Conservation (phyloP, 2,329 filamentous ascomycete genomes). For the Monascus ruber region DNA sequence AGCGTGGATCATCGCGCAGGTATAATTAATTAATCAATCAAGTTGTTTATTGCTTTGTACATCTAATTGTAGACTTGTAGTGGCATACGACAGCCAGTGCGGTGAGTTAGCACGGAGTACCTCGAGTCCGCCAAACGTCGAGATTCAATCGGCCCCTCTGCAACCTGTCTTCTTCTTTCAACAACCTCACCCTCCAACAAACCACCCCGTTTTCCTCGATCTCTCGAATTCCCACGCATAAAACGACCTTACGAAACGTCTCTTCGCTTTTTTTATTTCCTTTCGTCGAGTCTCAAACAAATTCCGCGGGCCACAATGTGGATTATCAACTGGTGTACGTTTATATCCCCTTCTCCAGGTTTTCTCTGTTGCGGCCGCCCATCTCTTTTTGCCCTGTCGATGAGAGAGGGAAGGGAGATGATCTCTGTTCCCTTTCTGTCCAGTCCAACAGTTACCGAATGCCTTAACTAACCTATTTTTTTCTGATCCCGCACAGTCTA, state of each 20-base stretch:
- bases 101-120: too few species aligned
- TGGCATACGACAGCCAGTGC: too few species aligned
- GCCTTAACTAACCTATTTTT: neutral
- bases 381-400: neutral
- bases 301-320: slow-evolving; percentile 52
- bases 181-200: neutral
- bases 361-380: slow-evolving; percentile 4
- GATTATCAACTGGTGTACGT: slow-evolving; percentile 90
- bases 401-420: neutral
- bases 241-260: neutral
- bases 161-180: slow-evolving; percentile 2
- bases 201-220: slow-evolving; percentile 1
- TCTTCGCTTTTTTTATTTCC: neutral
- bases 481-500: slow-evolving; percentile 50
- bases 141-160: neutral
- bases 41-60: too few species aligned
- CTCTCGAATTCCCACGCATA: slow-evolving; percentile 1
- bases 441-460: neutral
- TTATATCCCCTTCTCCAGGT: neutral
- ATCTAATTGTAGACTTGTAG: too few species aligned
- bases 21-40: too few species aligned
- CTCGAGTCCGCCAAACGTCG: too few species aligned
- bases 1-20: too few species aligned
- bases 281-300: neutral
- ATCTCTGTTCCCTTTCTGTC: slow-evolving; percentile 7